Evolutionary conservation across 306 rosid genomes (phyloP), one percentile per base, ranked within the genome.

Genomic region (Prunus persica): DNA sequence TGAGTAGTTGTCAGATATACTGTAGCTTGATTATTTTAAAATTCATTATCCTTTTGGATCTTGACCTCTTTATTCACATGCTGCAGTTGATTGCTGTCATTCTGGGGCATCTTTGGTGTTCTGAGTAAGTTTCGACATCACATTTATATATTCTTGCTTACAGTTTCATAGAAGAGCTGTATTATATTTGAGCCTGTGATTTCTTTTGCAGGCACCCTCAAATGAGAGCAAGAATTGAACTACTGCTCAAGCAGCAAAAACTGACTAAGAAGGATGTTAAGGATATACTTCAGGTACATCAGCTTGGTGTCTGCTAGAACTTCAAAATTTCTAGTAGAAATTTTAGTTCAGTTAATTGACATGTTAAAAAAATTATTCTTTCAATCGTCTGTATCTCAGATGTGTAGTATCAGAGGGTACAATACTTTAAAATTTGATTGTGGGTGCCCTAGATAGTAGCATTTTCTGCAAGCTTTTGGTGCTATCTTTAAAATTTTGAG

Each of bases 31-130:
- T 69, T 25, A 20, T 16, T 9, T 69, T 30, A 9, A 41, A 9
- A 22, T 43, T 67, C 14, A 18, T 25, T 56, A 45, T 76, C 45
- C 9, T 67, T 81, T 77, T 68, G 49, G 57, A 66, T 28, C 49
- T 66, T 72, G 45, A 72, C 56, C 79, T 73, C 64, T 67, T 68
- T 56, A 27, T 81, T 38, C 54, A n/a, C 86, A 60, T 81, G 74
- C 64, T 85, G 90, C 92, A 92, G 98, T 80, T 94, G 86, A 76
- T 86, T 85, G 93, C 97, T 75, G 91, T 90, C 60, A 94, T 94
- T 76, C 81, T 94, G 85, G 96, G 98, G 56, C 96, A 94, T 82
- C 51, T 94, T 75, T 94, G 98, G 96, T 90, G 98, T 85, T 92
- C 92, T 3, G 98, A 90, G 98, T 94, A 86, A 85, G 98, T 84